These are phyloP conservation scores for Magnolia officinalis DNA, from an alignment of 164 flowering plant genomes.

Conservation along the genomic window DNA sequence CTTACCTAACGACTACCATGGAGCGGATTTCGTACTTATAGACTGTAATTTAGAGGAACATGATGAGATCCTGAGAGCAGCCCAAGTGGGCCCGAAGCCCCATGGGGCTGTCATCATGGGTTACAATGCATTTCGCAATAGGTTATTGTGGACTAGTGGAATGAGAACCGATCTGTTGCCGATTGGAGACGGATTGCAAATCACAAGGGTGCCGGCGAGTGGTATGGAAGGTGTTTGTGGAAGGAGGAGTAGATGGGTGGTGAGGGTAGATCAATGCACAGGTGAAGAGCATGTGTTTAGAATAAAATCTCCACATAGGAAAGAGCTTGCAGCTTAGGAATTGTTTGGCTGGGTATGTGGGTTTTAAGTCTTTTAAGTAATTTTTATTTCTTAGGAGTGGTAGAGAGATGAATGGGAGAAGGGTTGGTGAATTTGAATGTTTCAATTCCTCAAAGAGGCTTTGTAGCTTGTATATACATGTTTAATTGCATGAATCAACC, in stretches of 20 bases:
- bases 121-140: constrained; percentile 55
- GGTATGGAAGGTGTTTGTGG: constrained; percentile 6
- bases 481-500: neutral
- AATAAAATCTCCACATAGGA: constrained; percentile 33
- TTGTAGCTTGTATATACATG: neutral
- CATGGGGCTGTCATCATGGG: constrained; percentile 47
- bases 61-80: constrained; percentile 37
- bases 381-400: neutral
- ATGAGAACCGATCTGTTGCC: constrained; percentile 59
- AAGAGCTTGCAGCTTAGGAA: neutral
- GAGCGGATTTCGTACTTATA: constrained; percentile 64
- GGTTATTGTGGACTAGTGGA: constrained; percentile 39
- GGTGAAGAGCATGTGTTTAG: constrained; percentile 88
- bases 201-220: constrained; percentile 36
- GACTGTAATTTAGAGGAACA: constrained; percentile 63
- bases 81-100: constrained; percentile 20
- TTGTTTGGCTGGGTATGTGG: neutral
- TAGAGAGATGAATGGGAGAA: neutral
- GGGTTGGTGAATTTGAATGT: neutral
- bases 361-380: too few relatives aligned
- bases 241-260: constrained; percentile 65
- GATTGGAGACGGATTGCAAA: constrained; percentile 67
- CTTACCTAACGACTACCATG: constrained; percentile 33
- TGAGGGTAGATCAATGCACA: constrained; percentile 62
- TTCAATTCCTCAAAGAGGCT: neutral